Base-by-base conservation (phyloP, 352 stramenopile species). In the Hyaloperonospora brassicae region DNA sequence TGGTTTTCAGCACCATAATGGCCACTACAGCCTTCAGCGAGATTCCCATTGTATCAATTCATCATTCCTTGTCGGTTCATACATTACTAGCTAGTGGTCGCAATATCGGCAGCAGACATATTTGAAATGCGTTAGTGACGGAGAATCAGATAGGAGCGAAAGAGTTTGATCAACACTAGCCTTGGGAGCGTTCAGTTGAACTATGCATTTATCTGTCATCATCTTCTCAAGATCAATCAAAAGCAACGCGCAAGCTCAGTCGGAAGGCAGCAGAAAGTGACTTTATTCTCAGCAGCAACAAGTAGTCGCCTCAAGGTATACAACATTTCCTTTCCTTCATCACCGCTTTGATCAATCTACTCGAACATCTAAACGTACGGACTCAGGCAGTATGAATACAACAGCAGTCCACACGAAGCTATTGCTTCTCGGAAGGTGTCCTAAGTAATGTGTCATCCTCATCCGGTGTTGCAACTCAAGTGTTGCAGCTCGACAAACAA, bases 301-400 rank as follows among this genome's bases (percentile, higher is more conserved):
- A 54, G 72, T 66, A 59, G 73, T 61, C 44, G 52, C 64, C 51
- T 85, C 72, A 84, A 79, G 55, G 68, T 82, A 79, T 34, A 82
- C 62, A 84, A 66, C 83, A 76, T 76, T 72, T 82, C 70, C 75
- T 84, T 82, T 87, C 76, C 76, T 87, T 87, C 77, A 83, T 87
- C 77, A 73, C 61, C 55, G 73, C 77, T 84, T 27, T 65, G 53
- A 52, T 14, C 47, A 36, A 11, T n/a, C 39, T 9, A 55, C 10
- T 27, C 25, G 13, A 25, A 48, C 51, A 6, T 59, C 43, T 27
- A n/a, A 50, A 60, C 53, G 38, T 27, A 55, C 61, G 67, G 64
- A 81, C 66, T 87, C 76, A 87, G 76, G 61, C 76, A 87, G 76
- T 87, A 87, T 87, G 76, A 87, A 87, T 87, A 87, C 68, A 80